Evolutionary conservation across 441 rosid genomes (phyloP), one percentile per base, ranked within the genome.

Genomic region (Macaranga tanarius): DNA sequence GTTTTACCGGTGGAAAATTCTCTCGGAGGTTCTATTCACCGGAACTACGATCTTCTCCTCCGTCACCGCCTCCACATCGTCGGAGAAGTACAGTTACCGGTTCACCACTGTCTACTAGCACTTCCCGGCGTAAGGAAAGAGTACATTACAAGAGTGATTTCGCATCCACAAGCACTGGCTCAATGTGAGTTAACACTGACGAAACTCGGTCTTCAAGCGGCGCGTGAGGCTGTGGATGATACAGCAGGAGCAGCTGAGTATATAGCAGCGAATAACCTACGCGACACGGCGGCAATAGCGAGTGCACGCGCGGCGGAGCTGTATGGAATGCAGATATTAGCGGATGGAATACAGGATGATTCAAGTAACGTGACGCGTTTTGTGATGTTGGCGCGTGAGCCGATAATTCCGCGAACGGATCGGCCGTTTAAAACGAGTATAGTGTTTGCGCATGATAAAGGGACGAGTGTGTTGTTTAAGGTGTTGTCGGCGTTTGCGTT

Each of bases 381-480:
- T 80, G 85, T 95, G 72, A 90, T 95, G 98, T 77, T 95, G 13
- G 99, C 98, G 66, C 93, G 99, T 69, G 99, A 95, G 69, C 99
- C 99, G 28, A 88, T 95, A 31, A 92, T 95, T 62, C 99, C 99
- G 0, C 88, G 99, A 2, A 95, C 89, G 0, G 99, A 95, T 75
- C 87, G 97, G 50, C 99, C 99, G 2, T 95, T 95, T 80, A 95
- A 92, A 78, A 95, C 99, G 2, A 92, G 98, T 82, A 95, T 95
- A 75, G 99, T 95, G 56, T 95, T 95, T 76, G 98, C 99, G 2
- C 96, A 94, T 62, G 97, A 92, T 52, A 87, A 92, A 34, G 99
- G 99, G 26, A 92, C 95, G 1, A 87, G 97, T 78, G 96, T 90
- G 59, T 86, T 95, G n/a, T 95, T 95, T 85, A 95, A 95, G 84